phyloP scores from a whole-genome alignment of 805 yeast species.

The Metschnikowia picachoensis region DNA sequence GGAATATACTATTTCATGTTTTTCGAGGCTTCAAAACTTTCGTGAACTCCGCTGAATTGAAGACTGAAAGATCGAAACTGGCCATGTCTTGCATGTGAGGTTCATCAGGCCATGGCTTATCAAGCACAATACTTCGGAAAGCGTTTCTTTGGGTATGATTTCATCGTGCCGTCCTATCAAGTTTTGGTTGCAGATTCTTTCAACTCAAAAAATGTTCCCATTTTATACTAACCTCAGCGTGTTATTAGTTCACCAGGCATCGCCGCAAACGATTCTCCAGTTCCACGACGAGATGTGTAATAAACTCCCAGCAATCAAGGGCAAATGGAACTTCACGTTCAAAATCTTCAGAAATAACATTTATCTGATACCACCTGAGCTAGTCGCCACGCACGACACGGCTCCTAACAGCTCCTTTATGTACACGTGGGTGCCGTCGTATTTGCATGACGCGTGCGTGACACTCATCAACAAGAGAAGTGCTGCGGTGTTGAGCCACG shows the following conservation, averaged over 20 bases:
- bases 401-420: constrained; percentile 43
- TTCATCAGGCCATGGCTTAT: too few species aligned
- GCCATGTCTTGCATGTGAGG: too few species aligned
- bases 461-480: constrained; percentile 45
- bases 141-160: too few species aligned
- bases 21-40: too few species aligned
- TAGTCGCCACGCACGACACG: constrained; percentile 22
- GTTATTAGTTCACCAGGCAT: constrained; percentile 35
- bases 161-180: too few species aligned
- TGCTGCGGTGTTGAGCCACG: constrained; percentile 33
- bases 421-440: constrained; percentile 50
- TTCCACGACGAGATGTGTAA: constrained; percentile 71
- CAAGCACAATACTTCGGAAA: too few species aligned
- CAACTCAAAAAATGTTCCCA: too few species aligned
- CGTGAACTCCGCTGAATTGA: too few species aligned
- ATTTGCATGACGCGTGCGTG: constrained; percentile 44
- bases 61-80: too few species aligned
- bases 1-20: too few species aligned
- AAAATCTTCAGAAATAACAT: constrained; percentile 65
- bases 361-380: constrained; percentile 42
- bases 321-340: constrained; percentile 66
- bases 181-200: too few species aligned
- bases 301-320: constrained; percentile 57
- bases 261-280: constrained; percentile 59
- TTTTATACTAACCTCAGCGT: constrained; percentile 23